Percentiles rank a stretch among this genome's conserved stretches.
Evolutionary conservation across 2,329 filamentous ascomycete species (phyloP).

Genomic region (Aotearoamyces nothofagi): DNA sequence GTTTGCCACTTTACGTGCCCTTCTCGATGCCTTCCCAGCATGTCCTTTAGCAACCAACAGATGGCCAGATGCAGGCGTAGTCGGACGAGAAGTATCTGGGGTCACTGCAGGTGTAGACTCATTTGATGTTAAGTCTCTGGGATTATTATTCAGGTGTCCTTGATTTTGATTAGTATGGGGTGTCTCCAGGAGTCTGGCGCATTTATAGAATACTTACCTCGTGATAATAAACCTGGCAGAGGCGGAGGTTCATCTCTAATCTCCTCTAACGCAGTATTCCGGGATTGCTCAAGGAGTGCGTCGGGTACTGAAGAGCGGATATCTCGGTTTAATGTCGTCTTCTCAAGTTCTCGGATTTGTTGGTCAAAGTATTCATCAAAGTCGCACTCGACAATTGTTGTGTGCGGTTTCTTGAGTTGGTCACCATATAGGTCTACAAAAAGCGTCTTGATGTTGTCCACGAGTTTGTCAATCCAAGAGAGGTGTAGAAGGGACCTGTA

Average conservation of each 20-base stretch:
- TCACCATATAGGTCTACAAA: conserved; percentile 85
- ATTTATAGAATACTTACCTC: conserved; percentile 9
- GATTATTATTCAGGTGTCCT: conserved; percentile 16
- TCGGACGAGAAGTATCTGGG: conserved; percentile 64
- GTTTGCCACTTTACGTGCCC: conserved; percentile 59
- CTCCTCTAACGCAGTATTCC: conserved; percentile 8
- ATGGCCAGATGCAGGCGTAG: conserved; percentile 54
- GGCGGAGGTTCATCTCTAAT: conserved; percentile 32
- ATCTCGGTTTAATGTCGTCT: conserved; percentile 25
- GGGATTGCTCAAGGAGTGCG: conserved; percentile 11
- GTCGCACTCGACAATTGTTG: conserved; percentile 63
- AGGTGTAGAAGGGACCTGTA: conserved; percentile 92
- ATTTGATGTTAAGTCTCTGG: conserved; percentile 16
- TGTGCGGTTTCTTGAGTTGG: conserved; percentile 68
- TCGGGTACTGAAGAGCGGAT: conserved; percentile 12
- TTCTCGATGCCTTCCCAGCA: conserved; percentile 61
- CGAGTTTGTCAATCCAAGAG: conserved; percentile 91
- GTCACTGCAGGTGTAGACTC: conserved; percentile 57
- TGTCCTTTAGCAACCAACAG: conserved; percentile 59
- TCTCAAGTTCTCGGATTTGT: conserved; percentile 70
- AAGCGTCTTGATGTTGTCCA: conserved; percentile 86
- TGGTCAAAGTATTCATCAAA: conserved; percentile 95
- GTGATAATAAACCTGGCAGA: conserved; percentile 20
- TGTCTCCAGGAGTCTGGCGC: neutral
- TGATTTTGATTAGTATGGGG: conserved; percentile 3